Conservation (phyloP, 75 land plant species). For the Picea glauca region DNA sequence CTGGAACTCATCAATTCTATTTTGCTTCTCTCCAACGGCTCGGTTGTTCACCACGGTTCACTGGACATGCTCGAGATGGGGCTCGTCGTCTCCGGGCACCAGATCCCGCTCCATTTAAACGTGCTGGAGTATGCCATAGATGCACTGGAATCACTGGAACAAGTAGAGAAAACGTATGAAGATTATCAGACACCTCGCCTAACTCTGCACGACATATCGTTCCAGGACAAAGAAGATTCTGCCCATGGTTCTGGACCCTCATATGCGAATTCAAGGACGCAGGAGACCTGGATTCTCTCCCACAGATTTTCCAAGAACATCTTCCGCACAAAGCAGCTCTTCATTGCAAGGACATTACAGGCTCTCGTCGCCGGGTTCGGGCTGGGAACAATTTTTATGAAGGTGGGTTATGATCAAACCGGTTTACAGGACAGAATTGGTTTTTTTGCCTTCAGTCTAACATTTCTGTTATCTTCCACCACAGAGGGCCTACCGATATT, state of each 20-base stretch:
- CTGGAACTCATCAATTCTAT: conserved; percentile 64
- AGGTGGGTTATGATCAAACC: not conserved
- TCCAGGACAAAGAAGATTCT: not conserved
- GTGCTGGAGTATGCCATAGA: conserved; percentile 95
- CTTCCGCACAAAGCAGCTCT: conserved; percentile 65
- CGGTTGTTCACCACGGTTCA: conserved; percentile 70
- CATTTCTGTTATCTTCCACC: conserved; percentile 73
- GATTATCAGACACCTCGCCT: not conserved
- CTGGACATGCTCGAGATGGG: conserved; percentile 31
- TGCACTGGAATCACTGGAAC: conserved; percentile 17
- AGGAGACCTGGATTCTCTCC: conserved; percentile 50
- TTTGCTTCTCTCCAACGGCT: conserved; percentile 62
- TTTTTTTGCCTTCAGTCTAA: conserved; percentile 74
- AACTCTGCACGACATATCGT: not conserved
- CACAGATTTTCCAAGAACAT: conserved; percentile 55
- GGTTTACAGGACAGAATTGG: conserved; percentile 47
- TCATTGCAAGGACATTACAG: conserved; percentile 58
- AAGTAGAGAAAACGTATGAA: not conserved
- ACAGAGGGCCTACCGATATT: conserved; percentile 86
- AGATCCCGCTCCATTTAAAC: conserved; percentile 71
- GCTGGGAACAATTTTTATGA: conserved; percentile 67
- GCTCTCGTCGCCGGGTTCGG: conserved; percentile 52
- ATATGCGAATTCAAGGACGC: conserved; percentile 34
- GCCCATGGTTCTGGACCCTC: conserved; percentile 7
- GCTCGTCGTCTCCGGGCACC: conserved; percentile 46